Evolutionary conservation across 148 eudicot species (phyloP).

Genomic region (Silene uniflora): DNA sequence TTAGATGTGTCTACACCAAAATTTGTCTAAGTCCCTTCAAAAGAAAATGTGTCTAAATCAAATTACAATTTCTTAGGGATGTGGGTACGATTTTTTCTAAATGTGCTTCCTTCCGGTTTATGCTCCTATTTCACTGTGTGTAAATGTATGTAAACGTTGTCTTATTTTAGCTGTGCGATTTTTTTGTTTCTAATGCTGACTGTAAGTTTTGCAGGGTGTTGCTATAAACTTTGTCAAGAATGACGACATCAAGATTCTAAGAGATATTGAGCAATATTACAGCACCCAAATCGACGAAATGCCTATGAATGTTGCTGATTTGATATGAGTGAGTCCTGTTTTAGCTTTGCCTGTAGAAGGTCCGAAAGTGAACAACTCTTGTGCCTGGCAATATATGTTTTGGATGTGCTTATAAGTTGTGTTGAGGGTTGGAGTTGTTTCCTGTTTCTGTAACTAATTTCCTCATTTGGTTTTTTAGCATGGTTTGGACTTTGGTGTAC

Average conservation of each 20-base stretch:
- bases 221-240: constrained; percentile 86
- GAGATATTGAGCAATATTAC: constrained; percentile 93
- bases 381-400: neutral
- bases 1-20: neutral
- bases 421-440: neutral
- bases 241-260: constrained; percentile 75
- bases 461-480: neutral
- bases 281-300: constrained; percentile 91
- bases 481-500: neutral
- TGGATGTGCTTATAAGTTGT: neutral
- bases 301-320: constrained; percentile 96
- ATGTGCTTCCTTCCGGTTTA: neutral
- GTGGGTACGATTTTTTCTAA: neutral
- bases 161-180: neutral
- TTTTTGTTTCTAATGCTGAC: constrained; percentile 9
- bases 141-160: neutral
- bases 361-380: constrained; percentile 2
- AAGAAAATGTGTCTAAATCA: neutral
- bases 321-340: constrained; percentile 36
- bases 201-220: constrained; percentile 65
- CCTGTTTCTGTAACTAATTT: constrained; percentile 3
- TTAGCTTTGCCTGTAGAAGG: neutral
- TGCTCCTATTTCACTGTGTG: neutral
- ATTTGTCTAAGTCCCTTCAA: neutral
- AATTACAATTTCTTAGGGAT: neutral